Conservation (phyloP, 1,284 basidiomycete genomes). For the Anthracocystis walkeri region DNA sequence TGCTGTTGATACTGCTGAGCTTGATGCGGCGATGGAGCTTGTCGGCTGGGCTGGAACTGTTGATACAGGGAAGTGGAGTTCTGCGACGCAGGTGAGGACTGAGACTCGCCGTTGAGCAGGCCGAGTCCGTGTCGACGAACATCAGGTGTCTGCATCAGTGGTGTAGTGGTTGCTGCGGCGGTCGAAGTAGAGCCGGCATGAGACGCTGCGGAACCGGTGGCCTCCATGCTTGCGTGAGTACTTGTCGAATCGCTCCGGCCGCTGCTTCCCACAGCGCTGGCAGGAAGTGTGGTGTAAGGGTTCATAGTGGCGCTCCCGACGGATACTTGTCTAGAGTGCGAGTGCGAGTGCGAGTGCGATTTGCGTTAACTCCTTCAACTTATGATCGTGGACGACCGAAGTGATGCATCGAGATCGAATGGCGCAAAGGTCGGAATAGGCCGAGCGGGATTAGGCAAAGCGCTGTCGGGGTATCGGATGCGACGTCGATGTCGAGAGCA, state of each 20-base stretch:
- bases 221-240: slow-evolving; percentile 33
- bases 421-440: neutral
- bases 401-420: neutral
- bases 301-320: neutral
- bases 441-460: neutral
- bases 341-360: neutral
- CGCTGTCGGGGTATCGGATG: neutral
- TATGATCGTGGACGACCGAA: neutral
- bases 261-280: slow-evolving; percentile 6
- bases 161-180: slow-evolving; percentile 8
- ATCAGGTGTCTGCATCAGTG: slow-evolving; percentile 19
- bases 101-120: slow-evolving; percentile 24
- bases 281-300: slow-evolving; percentile 15
- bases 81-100: slow-evolving; percentile 25
- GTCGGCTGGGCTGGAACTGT: slow-evolving; percentile 25
- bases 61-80: slow-evolving; percentile 21
- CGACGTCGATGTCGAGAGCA: too few species aligned
- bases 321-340: neutral
- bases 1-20: slow-evolving; percentile 16
- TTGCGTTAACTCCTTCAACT: neutral
- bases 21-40: slow-evolving; percentile 10
- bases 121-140: slow-evolving; percentile 29
- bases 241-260: slow-evolving; percentile 21
- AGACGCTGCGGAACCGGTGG: slow-evolving; percentile 11
- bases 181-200: slow-evolving; percentile 12